Conservation (phyloP, 2,329 filamentous ascomycete genomes). For the Fusarium piperis region DNA sequence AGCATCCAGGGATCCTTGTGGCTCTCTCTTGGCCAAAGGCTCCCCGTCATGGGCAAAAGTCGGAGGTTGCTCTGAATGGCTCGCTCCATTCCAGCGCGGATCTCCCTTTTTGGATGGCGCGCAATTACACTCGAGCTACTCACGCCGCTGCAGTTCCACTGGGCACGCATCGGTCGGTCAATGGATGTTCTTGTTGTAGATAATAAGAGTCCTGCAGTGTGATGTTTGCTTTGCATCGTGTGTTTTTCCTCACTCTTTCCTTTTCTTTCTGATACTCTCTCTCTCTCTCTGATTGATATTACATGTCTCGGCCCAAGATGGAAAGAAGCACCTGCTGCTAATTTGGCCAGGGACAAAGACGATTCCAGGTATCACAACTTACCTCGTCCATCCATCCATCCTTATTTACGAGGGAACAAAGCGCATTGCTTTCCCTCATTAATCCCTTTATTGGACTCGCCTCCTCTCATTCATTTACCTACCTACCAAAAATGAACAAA, state of each 20-base stretch:
- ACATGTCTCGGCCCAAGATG: conserved; percentile 18
- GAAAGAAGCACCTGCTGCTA: conserved; percentile 10
- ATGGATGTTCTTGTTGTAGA: background rate
- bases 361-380: background rate
- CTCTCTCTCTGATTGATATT: background rate
- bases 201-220: background rate
- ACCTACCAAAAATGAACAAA: background rate
- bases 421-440: background rate
- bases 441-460: background rate
- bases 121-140: conserved; percentile 19
- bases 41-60: background rate
- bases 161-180: conserved; percentile 1
- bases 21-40: background rate
- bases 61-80: conserved; percentile 2
- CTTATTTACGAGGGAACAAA: background rate
- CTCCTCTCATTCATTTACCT: background rate
- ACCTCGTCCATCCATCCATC: background rate
- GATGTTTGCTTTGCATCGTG: background rate
- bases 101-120: conserved; percentile 20
- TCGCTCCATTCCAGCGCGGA: conserved; percentile 25
- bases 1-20: conserved; percentile 3
- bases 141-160: background rate
- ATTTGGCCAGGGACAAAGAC: background rate
- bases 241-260: background rate
- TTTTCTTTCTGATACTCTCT: background rate